phyloP scores from a whole-genome alignment of 495 filamentous ascomycete species.

The Penicillium diatomitis region DNA sequence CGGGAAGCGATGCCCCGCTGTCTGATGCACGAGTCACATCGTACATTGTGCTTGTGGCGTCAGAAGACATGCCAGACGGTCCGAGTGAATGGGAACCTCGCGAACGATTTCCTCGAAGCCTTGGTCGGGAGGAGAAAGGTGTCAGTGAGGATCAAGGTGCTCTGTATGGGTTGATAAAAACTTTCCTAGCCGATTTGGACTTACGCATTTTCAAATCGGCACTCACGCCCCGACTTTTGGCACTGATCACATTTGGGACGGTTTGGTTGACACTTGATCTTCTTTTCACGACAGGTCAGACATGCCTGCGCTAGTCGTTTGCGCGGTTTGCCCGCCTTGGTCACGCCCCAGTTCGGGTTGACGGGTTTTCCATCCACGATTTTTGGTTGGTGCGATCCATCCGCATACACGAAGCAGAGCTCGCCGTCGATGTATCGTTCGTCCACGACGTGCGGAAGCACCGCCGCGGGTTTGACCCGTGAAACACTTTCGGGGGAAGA shows the following conservation, averaged over 20 bases:
- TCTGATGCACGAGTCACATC: slow-evolving; percentile 25
- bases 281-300: slow-evolving; percentile 87
- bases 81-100: slow-evolving; percentile 18
- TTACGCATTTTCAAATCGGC: slow-evolving; percentile 84
- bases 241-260: slow-evolving; percentile 80
- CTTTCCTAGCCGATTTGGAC: slow-evolving; percentile 19
- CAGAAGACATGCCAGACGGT: slow-evolving; percentile 15
- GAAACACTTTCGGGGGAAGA: slow-evolving; percentile 15
- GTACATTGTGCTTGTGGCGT: slow-evolving; percentile 26
- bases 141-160: slow-evolving; percentile 4
- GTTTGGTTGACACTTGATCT: slow-evolving; percentile 91
- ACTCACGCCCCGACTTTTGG: slow-evolving; percentile 76
- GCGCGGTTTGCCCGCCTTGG: slow-evolving; percentile 83
- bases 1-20: slow-evolving; percentile 28
- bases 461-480: slow-evolving; percentile 10
- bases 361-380: slow-evolving; percentile 77
- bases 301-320: slow-evolving; percentile 86
- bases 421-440: slow-evolving; percentile 58
- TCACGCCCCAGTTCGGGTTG: slow-evolving; percentile 87
- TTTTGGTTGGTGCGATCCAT: slow-evolving; percentile 74
- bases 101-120: slow-evolving; percentile 32
- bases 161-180: too few relatives aligned
- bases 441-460: slow-evolving; percentile 38
- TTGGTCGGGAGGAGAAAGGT: slow-evolving; percentile 1
- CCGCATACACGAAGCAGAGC: slow-evolving; percentile 79